Evolutionary conservation across 257 asterid species (phyloP).

Genomic region (Solanum verrucosum): DNA sequence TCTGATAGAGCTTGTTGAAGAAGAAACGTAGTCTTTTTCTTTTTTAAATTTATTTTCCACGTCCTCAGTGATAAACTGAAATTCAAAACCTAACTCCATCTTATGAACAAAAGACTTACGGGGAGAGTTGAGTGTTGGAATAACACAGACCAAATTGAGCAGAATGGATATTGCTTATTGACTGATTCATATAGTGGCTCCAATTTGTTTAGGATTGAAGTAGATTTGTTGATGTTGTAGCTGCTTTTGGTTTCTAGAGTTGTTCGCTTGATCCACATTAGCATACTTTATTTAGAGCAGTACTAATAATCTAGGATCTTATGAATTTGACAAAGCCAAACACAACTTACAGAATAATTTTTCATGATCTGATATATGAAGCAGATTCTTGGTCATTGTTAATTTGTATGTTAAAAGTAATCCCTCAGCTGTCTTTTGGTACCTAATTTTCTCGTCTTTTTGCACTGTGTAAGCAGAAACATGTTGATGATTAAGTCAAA

Average conservation of each 20-base stretch:
- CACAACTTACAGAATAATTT: background rate
- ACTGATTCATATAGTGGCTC: background rate
- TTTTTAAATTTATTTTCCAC: background rate
- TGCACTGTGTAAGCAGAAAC: conserved; percentile 12
- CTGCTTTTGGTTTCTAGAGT: background rate
- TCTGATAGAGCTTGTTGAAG: background rate
- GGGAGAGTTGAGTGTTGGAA: background rate
- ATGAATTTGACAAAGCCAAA: background rate
- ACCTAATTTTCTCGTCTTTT: background rate
- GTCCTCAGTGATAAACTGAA: background rate
- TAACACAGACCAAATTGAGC: background rate
- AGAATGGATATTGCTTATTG: background rate
- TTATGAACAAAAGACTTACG: background rate
- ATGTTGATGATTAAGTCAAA: conserved; percentile 64
- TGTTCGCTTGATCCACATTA: background rate
- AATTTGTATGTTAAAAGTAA: background rate
- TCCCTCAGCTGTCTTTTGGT: background rate
- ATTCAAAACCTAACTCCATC: background rate
- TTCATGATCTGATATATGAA: background rate
- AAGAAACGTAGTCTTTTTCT: background rate
- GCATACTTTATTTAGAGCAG: background rate
- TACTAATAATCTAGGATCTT: background rate
- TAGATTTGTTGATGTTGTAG: background rate
- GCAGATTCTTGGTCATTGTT: background rate
- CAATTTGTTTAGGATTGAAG: background rate